phyloP scores from a whole-genome alignment of 495 filamentous ascomycete genomes.

The Aspergillus heteromorphus region DNA sequence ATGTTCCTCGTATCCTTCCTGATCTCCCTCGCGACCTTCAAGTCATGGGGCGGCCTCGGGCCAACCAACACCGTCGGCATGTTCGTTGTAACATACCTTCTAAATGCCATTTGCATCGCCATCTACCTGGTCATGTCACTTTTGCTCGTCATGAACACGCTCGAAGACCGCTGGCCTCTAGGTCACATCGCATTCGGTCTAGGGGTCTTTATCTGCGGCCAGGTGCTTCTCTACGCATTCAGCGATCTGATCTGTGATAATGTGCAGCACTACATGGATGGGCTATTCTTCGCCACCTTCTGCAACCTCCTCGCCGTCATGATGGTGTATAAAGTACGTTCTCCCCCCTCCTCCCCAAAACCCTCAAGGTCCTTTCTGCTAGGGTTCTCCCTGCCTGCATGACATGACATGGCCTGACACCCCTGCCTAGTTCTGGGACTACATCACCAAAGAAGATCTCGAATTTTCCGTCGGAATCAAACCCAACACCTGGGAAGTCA shows the following conservation, averaged over 20 bases:
- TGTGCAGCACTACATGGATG: constrained; percentile 90
- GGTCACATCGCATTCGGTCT: constrained; percentile 90
- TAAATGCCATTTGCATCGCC: constrained; percentile 80
- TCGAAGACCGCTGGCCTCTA: constrained; percentile 93
- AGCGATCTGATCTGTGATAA: constrained; percentile 78
- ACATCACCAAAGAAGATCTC: constrained; percentile 95
- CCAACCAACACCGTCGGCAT: constrained; percentile 82
- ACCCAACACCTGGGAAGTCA: constrained; percentile 97
- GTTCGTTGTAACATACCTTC: constrained; percentile 87
- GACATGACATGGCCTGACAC: constrained; percentile 3
- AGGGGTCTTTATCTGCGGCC: constrained; percentile 87
- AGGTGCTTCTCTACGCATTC: constrained; percentile 88
- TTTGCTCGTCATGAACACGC: constrained; percentile 79
- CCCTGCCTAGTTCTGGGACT: constrained; percentile 84
- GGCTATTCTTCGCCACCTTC: constrained; percentile 88
- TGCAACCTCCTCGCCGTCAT: constrained; percentile 94
- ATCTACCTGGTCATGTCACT: constrained; percentile 87
- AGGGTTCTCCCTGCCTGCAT: no score
- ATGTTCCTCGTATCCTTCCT: constrained; percentile 87
- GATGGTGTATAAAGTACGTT: constrained; percentile 97
- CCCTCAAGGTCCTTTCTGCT: neutral
- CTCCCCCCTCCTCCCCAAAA: neutral
- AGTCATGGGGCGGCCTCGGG: constrained; percentile 78
- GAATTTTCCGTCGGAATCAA: constrained; percentile 96
- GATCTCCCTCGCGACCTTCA: constrained; percentile 88